These are phyloP conservation scores for Brassica nigra DNA, from an alignment of 345 rosid species.

Conservation along the genomic window DNA sequence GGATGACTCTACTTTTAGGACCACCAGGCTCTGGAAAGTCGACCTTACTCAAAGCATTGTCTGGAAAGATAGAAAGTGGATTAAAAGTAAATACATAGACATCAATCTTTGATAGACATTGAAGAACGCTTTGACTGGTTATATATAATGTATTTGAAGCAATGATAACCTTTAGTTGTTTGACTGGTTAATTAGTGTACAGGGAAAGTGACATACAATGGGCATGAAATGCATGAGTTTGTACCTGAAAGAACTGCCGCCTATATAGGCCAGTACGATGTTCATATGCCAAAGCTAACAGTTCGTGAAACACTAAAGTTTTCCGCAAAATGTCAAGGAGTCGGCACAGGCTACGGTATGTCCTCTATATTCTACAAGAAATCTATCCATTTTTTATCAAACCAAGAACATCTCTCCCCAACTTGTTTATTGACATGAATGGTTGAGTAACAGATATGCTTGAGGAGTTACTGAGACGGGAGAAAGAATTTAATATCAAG, in stretches of 20 bases:
- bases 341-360: conserved; percentile 65
- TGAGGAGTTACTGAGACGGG: conserved; percentile 73
- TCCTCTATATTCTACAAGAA: not conserved
- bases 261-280: conserved; percentile 70
- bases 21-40: conserved; percentile 93
- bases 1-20: conserved; percentile 77
- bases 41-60: conserved; percentile 64
- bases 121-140: not conserved
- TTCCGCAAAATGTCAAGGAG: conserved; percentile 79
- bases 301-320: conserved; percentile 79
- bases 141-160: not conserved
- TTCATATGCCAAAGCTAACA: conserved; percentile 63
- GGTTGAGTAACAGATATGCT: conserved; percentile 55
- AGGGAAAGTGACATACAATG: conserved; percentile 66
- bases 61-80: conserved; percentile 57
- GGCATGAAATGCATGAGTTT: conserved; percentile 58
- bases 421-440: not conserved
- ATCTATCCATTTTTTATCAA: not conserved
- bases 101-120: not conserved
- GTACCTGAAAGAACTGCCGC: conserved; percentile 68
- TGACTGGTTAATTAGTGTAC: conserved; percentile 45
- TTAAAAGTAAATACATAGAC: conserved; percentile 32
- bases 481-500: conserved; percentile 68
- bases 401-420: not conserved
- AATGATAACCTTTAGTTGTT: not conserved